Evolutionary conservation across 306 rosid species (phyloP), one percentile per base, ranked within the genome.

Genomic region (Trichosanthes truncata): DNA sequence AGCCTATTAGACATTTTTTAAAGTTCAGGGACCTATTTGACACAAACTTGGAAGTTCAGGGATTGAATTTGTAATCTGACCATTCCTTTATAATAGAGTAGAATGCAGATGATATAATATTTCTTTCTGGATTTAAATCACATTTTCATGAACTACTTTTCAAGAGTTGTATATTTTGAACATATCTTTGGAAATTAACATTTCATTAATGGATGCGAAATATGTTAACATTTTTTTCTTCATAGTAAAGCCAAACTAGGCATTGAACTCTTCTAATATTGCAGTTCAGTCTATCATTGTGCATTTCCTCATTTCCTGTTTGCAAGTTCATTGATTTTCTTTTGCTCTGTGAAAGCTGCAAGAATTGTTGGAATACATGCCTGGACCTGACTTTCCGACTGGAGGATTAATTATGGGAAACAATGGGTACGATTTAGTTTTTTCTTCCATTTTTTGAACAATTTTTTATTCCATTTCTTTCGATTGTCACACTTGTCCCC

Each of bases 331-430:
- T 4, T 74, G 21, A 41, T 21, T 83, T 84, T 81, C 31, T 78
- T 82, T 86, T 82, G 76, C 61, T 83, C 59, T 80, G 46, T 82
- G 68, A 61, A 83, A 95, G 97, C 79, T 95, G 82, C 99, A 95
- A 90, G 99, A 95, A 87, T 86, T 95, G 88, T 89, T 95, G 80
- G 99, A 95, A 84, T 95, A 93, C 92, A 95, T 95, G 99, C 99
- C 99, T 45, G 99, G 96, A 81, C 99, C 99, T 17, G 99, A 95
- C 84, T 95, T 95, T 88, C 99, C 97, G 17, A 93, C 99, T n/a
- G 99, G 99, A 68, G 97, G 97, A 86, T 53, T 95, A 80, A 91
- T 95, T 76, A 95, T 95, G 99, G 99, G 99, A 65, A 95, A 90
- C 83, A 62, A 88, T 87, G 99, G 99, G 99, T 95, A 81, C 79